A percentile compares a stretch with the other conserved stretches of the same genome.
Conservation (phyloP, 2,329 filamentous ascomycete genomes). For the Diaporthe velutina region DNA sequence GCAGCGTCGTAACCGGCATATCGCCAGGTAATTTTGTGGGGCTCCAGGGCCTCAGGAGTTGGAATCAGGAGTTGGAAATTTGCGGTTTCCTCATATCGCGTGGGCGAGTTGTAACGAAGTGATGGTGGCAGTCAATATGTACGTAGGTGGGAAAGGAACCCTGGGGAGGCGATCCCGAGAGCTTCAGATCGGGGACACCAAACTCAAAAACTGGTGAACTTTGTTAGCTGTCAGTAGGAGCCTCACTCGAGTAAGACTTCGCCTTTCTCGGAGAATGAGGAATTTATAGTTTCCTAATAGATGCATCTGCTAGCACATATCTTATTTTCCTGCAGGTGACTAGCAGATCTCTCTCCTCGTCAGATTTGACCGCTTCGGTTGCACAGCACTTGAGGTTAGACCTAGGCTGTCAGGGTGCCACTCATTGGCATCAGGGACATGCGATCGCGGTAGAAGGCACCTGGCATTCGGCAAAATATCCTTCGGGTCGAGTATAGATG, state of each 20-base stretch:
- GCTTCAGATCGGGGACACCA: background rate
- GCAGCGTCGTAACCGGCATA: conserved; percentile 19
- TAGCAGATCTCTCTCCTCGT: background rate
- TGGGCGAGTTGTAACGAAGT: background rate
- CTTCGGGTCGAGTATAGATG: background rate
- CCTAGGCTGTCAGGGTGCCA: background rate
- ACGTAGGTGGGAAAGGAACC: background rate
- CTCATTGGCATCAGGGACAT: background rate
- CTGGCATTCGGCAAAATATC: background rate
- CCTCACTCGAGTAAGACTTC: background rate
- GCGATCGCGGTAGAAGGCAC: background rate
- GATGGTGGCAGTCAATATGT: background rate
- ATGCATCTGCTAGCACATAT: background rate
- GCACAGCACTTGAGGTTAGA: no score
- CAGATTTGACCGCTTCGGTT: no score
- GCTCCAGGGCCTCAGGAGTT: background rate
- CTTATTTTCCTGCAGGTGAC: background rate
- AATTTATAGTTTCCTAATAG: background rate
- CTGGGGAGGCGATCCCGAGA: background rate
- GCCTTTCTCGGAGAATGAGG: background rate
- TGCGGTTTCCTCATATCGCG: background rate
- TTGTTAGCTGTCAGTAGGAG: background rate
- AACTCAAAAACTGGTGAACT: background rate
- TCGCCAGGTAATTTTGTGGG: background rate
- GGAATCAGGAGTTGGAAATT: no score